Evolutionary conservation across 2,329 filamentous ascomycete genomes (phyloP), one percentile per base, ranked within the genome.

Genomic region (Ambrosiella beaveri): DNA sequence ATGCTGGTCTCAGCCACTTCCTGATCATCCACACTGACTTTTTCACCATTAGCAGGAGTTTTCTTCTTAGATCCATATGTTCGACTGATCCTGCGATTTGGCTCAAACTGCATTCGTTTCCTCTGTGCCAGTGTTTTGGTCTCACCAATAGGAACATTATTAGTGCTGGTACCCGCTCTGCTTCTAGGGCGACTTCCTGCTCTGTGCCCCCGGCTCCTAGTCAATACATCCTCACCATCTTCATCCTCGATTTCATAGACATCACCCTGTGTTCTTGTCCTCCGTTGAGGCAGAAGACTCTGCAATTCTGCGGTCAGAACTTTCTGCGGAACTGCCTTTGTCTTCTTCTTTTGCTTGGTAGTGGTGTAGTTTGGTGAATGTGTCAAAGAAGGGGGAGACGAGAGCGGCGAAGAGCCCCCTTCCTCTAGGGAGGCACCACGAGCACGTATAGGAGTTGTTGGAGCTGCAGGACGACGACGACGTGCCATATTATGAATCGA

Each of bases 361-460:
- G 63, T 62, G 1, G 68, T 65, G 61, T 72, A 75, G 63, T 84
- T 83, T 38, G 81, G 81, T 0, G 81, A 85, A 64, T 84, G 80
- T 3, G 81, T 85, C 3, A 85, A 71, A 0, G 81, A 84, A 0
- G 81, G 81, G 0, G 80, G 81, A 1, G 80, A 84, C 1, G 81
- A 84, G 9, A 79, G 69, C 51, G 80, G 74, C 0, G 77, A 80
- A n/a, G 71, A 62, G 61, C 72, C 68, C 50, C 71, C 71, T 27
- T 58, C 57, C 13, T 37, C 3, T 9, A n/a, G 2, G 37, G 35
- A 9, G 40, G 40, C 57, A 19, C 57, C 57, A 39, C 40, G 38
- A 39, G 71, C 66, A 7, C 66, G 66, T 15, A 67, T 60, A 6
- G 72, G 71, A 0, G 71, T 73, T 12, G 66, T 67, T 12, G 67